Percentiles rank a stretch among this genome's conserved stretches.
These are phyloP conservation scores for Lachnellula occidentalis DNA, from an alignment of 2,329 filamentous ascomycete genomes.

Conservation along the genomic window DNA sequence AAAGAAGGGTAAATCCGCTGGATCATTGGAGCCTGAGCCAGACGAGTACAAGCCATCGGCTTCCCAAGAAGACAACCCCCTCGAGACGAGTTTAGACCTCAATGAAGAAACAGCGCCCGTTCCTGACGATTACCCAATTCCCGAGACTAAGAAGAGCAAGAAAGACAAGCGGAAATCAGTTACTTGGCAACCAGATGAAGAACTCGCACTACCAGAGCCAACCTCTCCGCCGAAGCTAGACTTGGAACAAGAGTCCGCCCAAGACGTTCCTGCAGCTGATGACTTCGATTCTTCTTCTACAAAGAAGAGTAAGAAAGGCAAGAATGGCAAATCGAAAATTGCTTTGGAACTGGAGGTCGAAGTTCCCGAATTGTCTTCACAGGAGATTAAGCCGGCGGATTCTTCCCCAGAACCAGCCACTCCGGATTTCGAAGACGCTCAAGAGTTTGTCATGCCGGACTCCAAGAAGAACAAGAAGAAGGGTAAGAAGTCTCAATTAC, in stretches of 20 bases:
- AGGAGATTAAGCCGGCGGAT: neutral
- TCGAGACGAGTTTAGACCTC: constrained; percentile 2
- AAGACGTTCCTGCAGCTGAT: neutral
- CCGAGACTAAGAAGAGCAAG: constrained; percentile 31
- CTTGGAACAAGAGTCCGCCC: neutral
- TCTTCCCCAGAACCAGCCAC: neutral
- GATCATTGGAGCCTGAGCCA: constrained; percentile 15
- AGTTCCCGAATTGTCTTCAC: neutral
- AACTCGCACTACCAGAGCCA: constrained; percentile 1
- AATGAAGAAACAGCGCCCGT: neutral
- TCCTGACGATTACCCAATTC: constrained; percentile 4
- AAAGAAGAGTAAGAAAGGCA: constrained; percentile 32
- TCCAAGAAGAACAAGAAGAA: constrained; percentile 19
- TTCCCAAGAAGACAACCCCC: neutral
- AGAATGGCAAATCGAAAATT: constrained; percentile 28
- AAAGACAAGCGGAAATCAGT: constrained; percentile 27
- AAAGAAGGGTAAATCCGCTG: constrained; percentile 13
- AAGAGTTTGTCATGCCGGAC: constrained; percentile 6
- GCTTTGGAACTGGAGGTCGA: constrained; percentile 6
- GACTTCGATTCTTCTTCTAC: constrained; percentile 2
- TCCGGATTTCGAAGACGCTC: constrained; percentile 8
- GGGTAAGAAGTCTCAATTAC: constrained; percentile 13
- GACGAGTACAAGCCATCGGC: constrained; percentile 8
- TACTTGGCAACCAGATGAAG: neutral
- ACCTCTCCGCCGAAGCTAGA: neutral